These are phyloP conservation scores for Ganoderma leucocontextum DNA, from an alignment of 1,284 basidiomycete genomes.

Conservation along the genomic window DNA sequence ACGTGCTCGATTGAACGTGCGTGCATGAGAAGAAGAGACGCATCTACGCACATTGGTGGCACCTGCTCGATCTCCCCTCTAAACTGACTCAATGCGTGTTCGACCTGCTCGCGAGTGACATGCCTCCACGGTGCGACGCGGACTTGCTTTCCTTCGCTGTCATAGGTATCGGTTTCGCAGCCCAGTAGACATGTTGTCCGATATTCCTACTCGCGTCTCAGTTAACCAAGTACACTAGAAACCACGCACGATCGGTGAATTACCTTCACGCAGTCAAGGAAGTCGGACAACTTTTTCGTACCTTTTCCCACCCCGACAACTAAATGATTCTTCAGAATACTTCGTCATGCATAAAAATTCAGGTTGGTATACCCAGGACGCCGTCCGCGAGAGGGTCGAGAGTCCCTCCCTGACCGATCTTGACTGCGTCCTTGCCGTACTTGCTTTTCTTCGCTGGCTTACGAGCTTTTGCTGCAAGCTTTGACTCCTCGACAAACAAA, in stretches of 20 bases:
- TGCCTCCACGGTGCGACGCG: conserved; percentile 84
- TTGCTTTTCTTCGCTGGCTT: conserved; percentile 47
- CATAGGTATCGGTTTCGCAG: conserved; percentile 95
- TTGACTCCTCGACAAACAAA: conserved; percentile 76
- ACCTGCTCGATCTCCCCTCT: conserved; percentile 90
- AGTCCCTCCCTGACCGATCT: conserved; percentile 94
- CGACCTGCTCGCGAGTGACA: conserved; percentile 82
- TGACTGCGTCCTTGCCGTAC: conserved; percentile 58
- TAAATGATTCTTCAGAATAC: conserved; percentile 42
- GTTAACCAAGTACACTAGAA: conserved; percentile 24
- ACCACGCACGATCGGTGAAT: conserved; percentile 16
- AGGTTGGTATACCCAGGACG: conserved; percentile 68
- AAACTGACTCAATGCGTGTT: conserved; percentile 79
- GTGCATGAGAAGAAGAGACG: not conserved
- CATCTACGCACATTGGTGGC: conserved; percentile 83
- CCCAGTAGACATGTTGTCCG: conserved; percentile 91
- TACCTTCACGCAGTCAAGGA: conserved; percentile 94
- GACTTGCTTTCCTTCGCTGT: conserved; percentile 85
- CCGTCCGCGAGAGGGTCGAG: conserved; percentile 97
- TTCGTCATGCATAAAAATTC: too few species aligned
- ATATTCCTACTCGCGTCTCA: conserved; percentile 75
- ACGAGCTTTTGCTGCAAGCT: conserved; percentile 56
- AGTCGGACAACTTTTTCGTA: conserved; percentile 88
- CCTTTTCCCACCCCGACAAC: conserved; percentile 92
- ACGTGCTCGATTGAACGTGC: not conserved